Evolutionary conservation across 805 yeast species (phyloP), one percentile per base, ranked within the genome.

Genomic region (Zygotorulaspora chibaensis): DNA sequence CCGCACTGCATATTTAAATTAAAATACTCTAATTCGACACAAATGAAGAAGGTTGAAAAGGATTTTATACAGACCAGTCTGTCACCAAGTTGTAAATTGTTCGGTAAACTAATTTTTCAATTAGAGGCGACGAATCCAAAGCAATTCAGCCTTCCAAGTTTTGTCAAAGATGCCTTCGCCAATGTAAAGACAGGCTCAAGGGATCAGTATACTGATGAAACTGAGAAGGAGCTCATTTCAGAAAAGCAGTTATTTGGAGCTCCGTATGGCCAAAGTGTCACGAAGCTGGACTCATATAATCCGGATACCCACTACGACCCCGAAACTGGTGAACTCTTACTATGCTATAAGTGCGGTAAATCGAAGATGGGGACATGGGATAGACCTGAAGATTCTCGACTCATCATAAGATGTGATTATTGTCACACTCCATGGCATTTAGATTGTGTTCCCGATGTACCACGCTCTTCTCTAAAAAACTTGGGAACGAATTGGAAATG

Each of bases 401-500:
- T 76, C 29, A 71, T 90, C 15, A 76, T 82, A 12, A 79, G 77
- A 46, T 90, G 98, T 64, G 96, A 88, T 58, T 85, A 83, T 58
- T 90, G 98, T 64, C 72, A 83, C 0, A 70, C 84, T 3, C 76
- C 81, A 13, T 90, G 95, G 95, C 98, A 90, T 67, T 65, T 90
- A 38, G 96, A 91, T 65, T 90, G 98, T 64, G 65, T 90, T 12
- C 66, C 66, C 12, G 72, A 76, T 42, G 85, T 87, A 1, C 95
- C 96, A 1, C 68, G 87, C 54, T 74, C 87, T 12, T 72, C 83
- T 5, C 78, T 83, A 15, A 87, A 87, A 56, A 80, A 83, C 34
- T 61, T 86, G 36, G 95, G 93, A 1, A 72, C 73, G 37, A 86
- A 83, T 63, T 91, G 96, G 98, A 81, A 79, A 68, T 93, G 96